Evolutionary conservation across 2,329 filamentous ascomycete genomes (phyloP).

Genomic region (Penicillium sp.): DNA sequence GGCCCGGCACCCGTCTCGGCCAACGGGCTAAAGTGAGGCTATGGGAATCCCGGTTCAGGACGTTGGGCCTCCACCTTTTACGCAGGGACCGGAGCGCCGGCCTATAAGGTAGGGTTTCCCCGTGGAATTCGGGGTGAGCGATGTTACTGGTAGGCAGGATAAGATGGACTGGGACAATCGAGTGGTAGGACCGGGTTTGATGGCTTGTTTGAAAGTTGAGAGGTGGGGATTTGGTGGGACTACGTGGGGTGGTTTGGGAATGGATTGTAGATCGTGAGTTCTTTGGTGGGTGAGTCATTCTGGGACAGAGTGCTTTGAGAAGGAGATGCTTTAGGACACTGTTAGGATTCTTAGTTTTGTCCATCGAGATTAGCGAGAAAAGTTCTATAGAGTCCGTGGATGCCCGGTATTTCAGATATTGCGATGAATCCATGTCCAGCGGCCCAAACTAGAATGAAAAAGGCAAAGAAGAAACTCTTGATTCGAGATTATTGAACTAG

Average conservation of each 20-base stretch:
- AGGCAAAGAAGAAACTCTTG: not conserved
- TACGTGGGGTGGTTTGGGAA: not conserved
- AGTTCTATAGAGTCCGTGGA: not conserved
- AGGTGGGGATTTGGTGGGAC: not conserved
- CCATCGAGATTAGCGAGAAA: not conserved
- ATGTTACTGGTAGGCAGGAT: not conserved
- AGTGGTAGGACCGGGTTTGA: not conserved
- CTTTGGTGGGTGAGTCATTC: not conserved
- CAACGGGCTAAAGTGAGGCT: constrained; percentile 22
- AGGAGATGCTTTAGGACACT: no score
- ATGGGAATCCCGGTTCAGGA: constrained; percentile 17
- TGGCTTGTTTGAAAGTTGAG: not conserved
- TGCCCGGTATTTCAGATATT: not conserved
- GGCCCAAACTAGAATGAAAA: not conserved
- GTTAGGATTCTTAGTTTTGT: not conserved
- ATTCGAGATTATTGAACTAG: not conserved
- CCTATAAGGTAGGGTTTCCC: no score
- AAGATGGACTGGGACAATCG: not conserved
- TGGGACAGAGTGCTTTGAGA: not conserved
- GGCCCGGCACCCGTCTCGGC: not conserved
- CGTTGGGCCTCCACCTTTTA: constrained; percentile 18
- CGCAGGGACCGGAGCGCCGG: not conserved
- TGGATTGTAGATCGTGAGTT: not conserved
- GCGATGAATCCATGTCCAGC: not conserved
- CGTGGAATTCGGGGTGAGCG: not conserved